Conservation (phyloP, 306 rosid species). For the Rubus parviflorus region DNA sequence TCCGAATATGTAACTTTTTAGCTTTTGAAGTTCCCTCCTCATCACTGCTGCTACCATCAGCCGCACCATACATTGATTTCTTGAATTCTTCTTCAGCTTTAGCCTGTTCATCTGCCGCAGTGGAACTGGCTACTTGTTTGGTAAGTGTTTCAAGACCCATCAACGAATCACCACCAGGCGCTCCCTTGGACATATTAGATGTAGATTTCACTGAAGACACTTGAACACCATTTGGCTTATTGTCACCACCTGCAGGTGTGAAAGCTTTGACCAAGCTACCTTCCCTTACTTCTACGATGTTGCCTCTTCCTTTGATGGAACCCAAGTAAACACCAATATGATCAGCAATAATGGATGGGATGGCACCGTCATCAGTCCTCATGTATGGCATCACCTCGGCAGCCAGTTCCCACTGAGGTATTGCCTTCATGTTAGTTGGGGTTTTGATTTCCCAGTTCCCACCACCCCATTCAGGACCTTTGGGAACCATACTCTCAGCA, state of each 20-base stretch:
- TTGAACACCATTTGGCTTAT: constrained; percentile 55
- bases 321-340: constrained; percentile 96
- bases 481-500: constrained; percentile 99
- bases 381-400: constrained; percentile 95
- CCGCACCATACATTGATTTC: constrained; percentile 80
- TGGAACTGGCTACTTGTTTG: constrained; percentile 54
- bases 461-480: constrained; percentile 99
- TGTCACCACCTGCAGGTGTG: constrained; percentile 45
- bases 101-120: constrained; percentile 73
- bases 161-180: constrained; percentile 47
- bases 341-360: constrained; percentile 86
- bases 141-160: constrained; percentile 71
- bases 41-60: constrained; percentile 95
- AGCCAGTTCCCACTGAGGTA: constrained; percentile 98
- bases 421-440: constrained; percentile 77
- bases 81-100: constrained; percentile 98
- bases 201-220: constrained; percentile 39
- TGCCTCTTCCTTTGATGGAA: constrained; percentile 88
- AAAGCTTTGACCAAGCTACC: constrained; percentile 77
- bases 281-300: constrained; percentile 87
- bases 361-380: constrained; percentile 87
- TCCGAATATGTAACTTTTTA: constrained; percentile 75
- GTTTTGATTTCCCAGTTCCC: constrained; percentile 99
- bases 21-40: constrained; percentile 86
- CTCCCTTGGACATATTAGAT: constrained; percentile 46